Conservation (phyloP, 192 early-diverging fungal genomes). For the Kickxella alabastrina region DNA sequence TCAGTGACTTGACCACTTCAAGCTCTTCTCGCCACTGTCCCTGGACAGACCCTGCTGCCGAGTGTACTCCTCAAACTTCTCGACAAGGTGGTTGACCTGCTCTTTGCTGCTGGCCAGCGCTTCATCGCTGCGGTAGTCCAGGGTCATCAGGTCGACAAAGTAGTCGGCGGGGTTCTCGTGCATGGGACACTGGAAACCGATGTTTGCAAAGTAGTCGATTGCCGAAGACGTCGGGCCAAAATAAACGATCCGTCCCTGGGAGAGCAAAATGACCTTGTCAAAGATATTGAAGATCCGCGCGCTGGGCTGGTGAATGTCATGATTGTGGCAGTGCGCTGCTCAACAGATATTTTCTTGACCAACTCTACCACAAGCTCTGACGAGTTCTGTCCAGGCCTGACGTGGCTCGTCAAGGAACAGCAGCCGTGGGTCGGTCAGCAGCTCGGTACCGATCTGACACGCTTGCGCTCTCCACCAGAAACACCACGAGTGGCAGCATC, state of each 20-base stretch:
- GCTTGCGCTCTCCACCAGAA: conserved; percentile 56
- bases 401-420: conserved; percentile 58
- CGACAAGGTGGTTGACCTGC: conserved; percentile 41
- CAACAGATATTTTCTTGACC: conserved; percentile 58
- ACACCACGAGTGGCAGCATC: conserved; percentile 49
- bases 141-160: conserved; percentile 62
- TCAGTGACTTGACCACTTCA: not conserved
- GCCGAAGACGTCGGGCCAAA: conserved; percentile 52
- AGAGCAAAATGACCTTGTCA: conserved; percentile 74
- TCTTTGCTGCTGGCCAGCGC: conserved; percentile 29
- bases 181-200: conserved; percentile 62
- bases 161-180: conserved; percentile 74
- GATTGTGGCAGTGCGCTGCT: conserved; percentile 65
- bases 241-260: conserved; percentile 62
- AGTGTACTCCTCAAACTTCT: conserved; percentile 24
- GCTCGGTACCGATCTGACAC: conserved; percentile 51
- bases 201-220: conserved; percentile 47
- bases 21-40: conserved; percentile 4
- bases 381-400: conserved; percentile 72
- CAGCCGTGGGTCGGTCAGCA: conserved; percentile 55
- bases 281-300: conserved; percentile 78
- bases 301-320: conserved; percentile 91
- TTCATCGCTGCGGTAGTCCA: conserved; percentile 52
- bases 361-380: conserved; percentile 62
- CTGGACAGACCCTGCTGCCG: not conserved